A percentile compares a stretch with the other conserved stretches of the same genome.
phyloP scores from a whole-genome alignment of 2,329 filamentous ascomycete genomes.

The Alternaria hordeiaustralica region DNA sequence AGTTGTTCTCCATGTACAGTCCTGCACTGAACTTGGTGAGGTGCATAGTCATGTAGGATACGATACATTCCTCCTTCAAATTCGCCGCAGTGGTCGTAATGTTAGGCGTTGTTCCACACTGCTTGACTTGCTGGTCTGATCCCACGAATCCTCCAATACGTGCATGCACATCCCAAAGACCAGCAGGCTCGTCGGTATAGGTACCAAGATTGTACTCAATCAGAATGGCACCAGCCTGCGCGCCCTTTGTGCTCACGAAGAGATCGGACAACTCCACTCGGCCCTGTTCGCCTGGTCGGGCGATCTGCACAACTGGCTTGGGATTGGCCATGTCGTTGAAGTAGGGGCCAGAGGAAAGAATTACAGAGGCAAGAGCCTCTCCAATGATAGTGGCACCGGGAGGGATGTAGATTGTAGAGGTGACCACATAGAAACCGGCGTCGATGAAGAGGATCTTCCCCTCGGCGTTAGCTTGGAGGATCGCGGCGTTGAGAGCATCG shows the following conservation, averaged over 20 bases:
- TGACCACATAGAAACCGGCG: conserved; percentile 63
- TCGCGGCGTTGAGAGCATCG: conserved; percentile 73
- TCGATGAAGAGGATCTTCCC: conserved; percentile 63
- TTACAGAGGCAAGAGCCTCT: conserved; percentile 82
- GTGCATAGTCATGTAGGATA: conserved; percentile 65
- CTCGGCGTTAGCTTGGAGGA: conserved; percentile 67
- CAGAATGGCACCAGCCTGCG: conserved; percentile 71
- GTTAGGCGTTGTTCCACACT: conserved; percentile 77
- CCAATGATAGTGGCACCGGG: conserved; percentile 82
- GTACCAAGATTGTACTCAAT: conserved; percentile 74
- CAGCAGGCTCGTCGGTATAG: conserved; percentile 65
- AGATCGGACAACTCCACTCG: conserved; percentile 75
- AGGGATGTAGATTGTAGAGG: conserved; percentile 61
- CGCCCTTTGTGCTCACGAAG: conserved; percentile 71
- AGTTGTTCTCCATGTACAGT: conserved; percentile 85
- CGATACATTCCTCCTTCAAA: conserved; percentile 70
- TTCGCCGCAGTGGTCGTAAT: conserved; percentile 56
- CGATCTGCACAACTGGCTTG: conserved; percentile 71
- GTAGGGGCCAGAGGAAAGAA: conserved; percentile 73
- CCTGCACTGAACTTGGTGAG: conserved; percentile 61
- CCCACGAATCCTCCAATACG: conserved; percentile 82
- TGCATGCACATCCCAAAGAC: conserved; percentile 87
- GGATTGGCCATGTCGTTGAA: conserved; percentile 60
- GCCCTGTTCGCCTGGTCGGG: conserved; percentile 67
- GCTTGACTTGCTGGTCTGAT: conserved; percentile 76